Percentiles rank a stretch among this genome's conserved stretches.
Conservation (phyloP, 805 yeast genomes). For the Yamadazyma paraphyllophila region DNA sequence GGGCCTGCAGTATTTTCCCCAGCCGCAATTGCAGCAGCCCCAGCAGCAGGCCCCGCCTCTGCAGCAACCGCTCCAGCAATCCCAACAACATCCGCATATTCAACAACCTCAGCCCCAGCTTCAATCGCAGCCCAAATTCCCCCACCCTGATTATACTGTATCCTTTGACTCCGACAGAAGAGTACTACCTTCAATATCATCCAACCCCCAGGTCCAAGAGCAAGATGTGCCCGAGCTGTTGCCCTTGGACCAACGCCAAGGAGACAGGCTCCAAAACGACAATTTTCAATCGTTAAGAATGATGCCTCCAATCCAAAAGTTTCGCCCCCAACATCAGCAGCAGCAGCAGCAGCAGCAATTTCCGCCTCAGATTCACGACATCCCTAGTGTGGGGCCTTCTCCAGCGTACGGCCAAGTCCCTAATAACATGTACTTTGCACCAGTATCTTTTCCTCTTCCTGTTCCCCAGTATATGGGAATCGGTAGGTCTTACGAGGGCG, state of each 20-base stretch:
- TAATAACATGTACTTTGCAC: not conserved
- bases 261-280: not conserved
- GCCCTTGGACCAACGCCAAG: not conserved
- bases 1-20: not conserved
- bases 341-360: not conserved
- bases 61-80: not conserved
- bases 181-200: not conserved
- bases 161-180: not conserved
- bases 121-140: not conserved
- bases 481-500: not conserved
- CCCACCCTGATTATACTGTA: not conserved
- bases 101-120: not conserved
- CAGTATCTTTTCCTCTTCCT: slow-evolving; percentile 1
- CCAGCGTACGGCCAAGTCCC: not conserved
- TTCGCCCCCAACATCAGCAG: not conserved
- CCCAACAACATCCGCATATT: not conserved
- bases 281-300: not conserved
- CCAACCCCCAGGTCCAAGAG: not conserved
- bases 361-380: not conserved
- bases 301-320: slow-evolving; percentile 3
- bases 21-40: not conserved
- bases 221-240: too few species aligned
- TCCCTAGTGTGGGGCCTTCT: not conserved
- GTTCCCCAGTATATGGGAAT: slow-evolving; percentile 2
- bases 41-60: too few species aligned